Evolutionary conservation across 2,329 filamentous ascomycete species (phyloP), one percentile per base, ranked within the genome.

Genomic region (Helicocarpus griseus): DNA sequence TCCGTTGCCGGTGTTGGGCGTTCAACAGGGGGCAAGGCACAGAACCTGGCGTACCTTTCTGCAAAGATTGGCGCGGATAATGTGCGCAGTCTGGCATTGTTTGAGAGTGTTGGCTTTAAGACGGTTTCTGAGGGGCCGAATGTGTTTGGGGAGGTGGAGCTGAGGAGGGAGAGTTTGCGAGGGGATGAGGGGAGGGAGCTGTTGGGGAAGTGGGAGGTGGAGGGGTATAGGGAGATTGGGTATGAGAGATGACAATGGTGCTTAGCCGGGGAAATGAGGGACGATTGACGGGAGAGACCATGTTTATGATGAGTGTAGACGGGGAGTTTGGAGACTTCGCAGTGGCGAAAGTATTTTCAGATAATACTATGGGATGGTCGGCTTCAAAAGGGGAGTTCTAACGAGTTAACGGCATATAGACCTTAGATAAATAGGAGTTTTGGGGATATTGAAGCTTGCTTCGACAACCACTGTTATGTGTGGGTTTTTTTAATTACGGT

Each of bases 71-170:
- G 77, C 2, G 63, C 76, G 53, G 67, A 64, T 8, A 86, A 87
- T 67, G 55, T 51, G 28, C 66, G 71, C 21, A 85, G 82, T 61
- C 68, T 85, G 50, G 65, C 63, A 7, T 63, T 87, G 17, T 87
- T 87, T 65, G 77, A 82, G 58, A 73, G 74, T 29, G 56, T 82
- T 9, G 78, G 78, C 0, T 86, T 86, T 63, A 58, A 60, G 50
- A 77, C 72, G 62, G 68, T 73, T 7, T 63, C 63, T 0, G 72
- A 71, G 22, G 68, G 69, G 50, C 70, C 77, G 24, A 86, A 83
- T 65, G 85, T 80, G 65, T 87, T 87, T 71, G 81, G 81, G 0
- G 83, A 87, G 65, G 69, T 83, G 54, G 83, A 87, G 66, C 61
- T 86, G 58, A 65, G 76, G 50, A 66, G 66, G 51, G 57, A 52